Base-by-base conservation (phyloP, 1,139 yeast species). In the Yamadazyma membranifaciens region DNA sequence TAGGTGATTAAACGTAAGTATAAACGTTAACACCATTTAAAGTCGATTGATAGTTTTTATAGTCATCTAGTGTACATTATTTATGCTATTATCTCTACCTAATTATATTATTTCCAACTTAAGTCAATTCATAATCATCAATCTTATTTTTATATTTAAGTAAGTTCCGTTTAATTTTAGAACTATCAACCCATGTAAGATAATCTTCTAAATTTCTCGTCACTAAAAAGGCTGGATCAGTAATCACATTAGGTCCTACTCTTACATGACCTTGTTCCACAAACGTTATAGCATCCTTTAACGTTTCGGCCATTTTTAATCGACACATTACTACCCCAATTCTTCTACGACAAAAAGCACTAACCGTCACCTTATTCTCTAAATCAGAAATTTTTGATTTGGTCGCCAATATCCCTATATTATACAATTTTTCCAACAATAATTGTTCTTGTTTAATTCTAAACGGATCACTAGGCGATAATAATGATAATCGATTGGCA, bases 261-360 rank as follows among this genome's bases (percentile, higher is more conserved):
- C 98, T 77, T 3, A 94, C 96, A 57, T 94, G 98, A 3, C 99
- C 99, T 62, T 92, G 98, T 58, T 92, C 98, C 15, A 94, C 78
- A 58, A 87, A 88, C 37, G 87, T 87, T 15, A 91, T 87, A 0
- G 98, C 98, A 61, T 89, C 98, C 28, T 78, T 70, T 31, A 92
- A 75, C 34, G 85, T 85, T 56, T 91, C 92, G 0, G 96, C 94
- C 99, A 94, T 94, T 55, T 86, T 88, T 49, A 91, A 70, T 45
- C 97, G 78, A 56, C 95, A 89, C 96, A 94, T 87, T 39, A 94
- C 94, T 31, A 92, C 96, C 6, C 95, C 96, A 26, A 94, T 77
- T 57, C 99, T 75, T 54, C 99, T 76, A 52, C 98, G 78, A 60
- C 98, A 91, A 38, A 94, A 65, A 2, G 96, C 92, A 56, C 95